Percentiles rank a stretch among this genome's conserved stretches.
phyloP scores from a whole-genome alignment of 2,329 filamentous ascomycete genomes.

The Hyphodiscus sp. region DNA sequence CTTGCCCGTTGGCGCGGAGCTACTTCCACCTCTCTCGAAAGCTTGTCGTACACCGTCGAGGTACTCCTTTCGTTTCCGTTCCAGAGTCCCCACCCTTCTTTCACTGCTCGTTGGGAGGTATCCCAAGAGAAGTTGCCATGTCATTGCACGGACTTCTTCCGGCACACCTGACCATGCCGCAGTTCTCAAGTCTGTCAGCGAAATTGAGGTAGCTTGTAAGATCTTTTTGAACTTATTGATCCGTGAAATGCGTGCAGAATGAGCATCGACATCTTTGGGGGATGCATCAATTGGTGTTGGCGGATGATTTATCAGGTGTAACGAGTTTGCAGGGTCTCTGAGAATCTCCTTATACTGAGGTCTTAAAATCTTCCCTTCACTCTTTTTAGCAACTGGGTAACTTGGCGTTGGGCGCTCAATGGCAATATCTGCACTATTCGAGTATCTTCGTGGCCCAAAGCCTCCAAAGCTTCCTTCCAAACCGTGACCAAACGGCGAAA shows the following conservation, averaged over 20 bases:
- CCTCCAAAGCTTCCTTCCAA: slow-evolving; percentile 32
- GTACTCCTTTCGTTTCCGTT: slow-evolving; percentile 94
- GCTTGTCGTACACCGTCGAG: slow-evolving; percentile 78
- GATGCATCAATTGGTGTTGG: slow-evolving; percentile 65
- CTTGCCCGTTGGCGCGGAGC: slow-evolving; percentile 37
- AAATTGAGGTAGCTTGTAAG: slow-evolving; percentile 84
- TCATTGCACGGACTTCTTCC: slow-evolving; percentile 93
- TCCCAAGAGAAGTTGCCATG: slow-evolving; percentile 93
- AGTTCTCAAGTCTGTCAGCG: slow-evolving; percentile 73
- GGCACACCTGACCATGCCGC: slow-evolving; percentile 93
- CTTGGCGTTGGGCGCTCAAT: slow-evolving; percentile 76
- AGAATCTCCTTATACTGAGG: slow-evolving; percentile 98
- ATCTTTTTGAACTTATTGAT: slow-evolving; percentile 99
- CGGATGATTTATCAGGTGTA: slow-evolving; percentile 90
- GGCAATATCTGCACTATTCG: slow-evolving; percentile 89
- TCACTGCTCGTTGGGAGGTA: slow-evolving; percentile 98
- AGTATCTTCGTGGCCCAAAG: slow-evolving; percentile 50
- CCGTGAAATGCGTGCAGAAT: slow-evolving; percentile 80
- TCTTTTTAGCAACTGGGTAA: slow-evolving; percentile 84
- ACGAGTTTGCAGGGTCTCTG: slow-evolving; percentile 79
- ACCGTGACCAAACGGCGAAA: slow-evolving; percentile 32
- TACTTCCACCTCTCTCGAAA: slow-evolving; percentile 58
- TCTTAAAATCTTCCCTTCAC: slow-evolving; percentile 88
- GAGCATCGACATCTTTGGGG: slow-evolving; percentile 76
- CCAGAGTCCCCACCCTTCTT: slow-evolving; percentile 78